Evolutionary conservation across 202 grass and related monocot species (phyloP), one percentile per base, ranked within the genome.

Genomic region (Saccharum hybrid): DNA sequence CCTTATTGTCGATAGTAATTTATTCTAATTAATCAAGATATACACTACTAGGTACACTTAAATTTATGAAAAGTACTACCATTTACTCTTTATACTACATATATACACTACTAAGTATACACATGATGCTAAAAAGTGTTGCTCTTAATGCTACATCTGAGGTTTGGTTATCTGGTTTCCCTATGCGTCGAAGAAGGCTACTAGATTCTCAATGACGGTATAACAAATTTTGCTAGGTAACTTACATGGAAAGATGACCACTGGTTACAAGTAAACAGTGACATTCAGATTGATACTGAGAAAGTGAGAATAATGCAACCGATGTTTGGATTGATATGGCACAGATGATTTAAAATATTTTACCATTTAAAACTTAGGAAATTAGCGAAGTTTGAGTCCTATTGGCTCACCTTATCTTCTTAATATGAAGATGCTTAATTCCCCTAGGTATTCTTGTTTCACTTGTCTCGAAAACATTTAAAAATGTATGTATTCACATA

Each of bases 401-500:
- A 4, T 34, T 10, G 42, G 71, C 5, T 46, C 46, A 14, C 12
- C 69, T 30, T 49, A 48, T 30, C 46, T 72, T 46, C 33, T 34
- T 34, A 56, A 3, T 61, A 54, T 33, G 12, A 11, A 56, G 28
- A 38, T 74, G 10, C 33, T 3, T 39, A 7, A 38, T 39, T 75
- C 3, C 57, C 34, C 54, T 28, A 8, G 13, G 1, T 62, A 28
- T 21, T 76, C 0, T 42, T 7, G 0, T 76, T 75, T 41, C 23
- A 62, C 11, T 41, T 62, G 36, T 76, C 1, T 15, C 39, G 22
- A 8, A 10, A 52, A 43, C 8, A 57, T 69, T 57, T 39, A 26
- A 1, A 59, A 66, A 16, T 77, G 4, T 76, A 46, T 39, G 12
- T 39, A 64, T 63, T 84, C 40, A 34, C 70, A 59, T 81, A 70